Evolutionary conservation across 257 asterid species (phyloP).

Genomic region (Schizonepeta tenuifolia): DNA sequence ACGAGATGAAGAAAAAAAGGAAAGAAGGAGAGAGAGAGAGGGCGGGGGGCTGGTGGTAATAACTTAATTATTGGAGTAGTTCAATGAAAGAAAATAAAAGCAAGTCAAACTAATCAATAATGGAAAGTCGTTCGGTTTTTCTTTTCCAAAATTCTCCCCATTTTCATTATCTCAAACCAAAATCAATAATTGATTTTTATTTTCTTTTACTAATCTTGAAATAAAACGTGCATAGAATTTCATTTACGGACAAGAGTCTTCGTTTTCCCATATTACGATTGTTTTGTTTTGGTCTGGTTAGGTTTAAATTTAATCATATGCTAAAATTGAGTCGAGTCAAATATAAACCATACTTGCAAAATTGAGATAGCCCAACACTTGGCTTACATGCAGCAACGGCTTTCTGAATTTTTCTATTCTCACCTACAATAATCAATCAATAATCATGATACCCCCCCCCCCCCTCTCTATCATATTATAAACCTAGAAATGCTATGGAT

Average conservation of each 20-base stretch:
- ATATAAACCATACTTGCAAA: background rate
- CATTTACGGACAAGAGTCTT: background rate
- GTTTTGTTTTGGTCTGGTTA: slow-evolving; percentile 18
- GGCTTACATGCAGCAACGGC: slow-evolving; percentile 41
- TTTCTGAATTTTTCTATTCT: background rate
- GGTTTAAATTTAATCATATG: slow-evolving; percentile 21
- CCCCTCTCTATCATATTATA: background rate
- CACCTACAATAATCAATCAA: slow-evolving; percentile 5
- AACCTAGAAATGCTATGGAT: slow-evolving; percentile 10
- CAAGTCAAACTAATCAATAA: slow-evolving; percentile 37
- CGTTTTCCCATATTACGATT: background rate
- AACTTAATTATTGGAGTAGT: slow-evolving; percentile 38
- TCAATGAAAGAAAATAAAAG: slow-evolving; percentile 31
- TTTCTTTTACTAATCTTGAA: background rate
- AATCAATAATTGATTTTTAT: too few relatives aligned
- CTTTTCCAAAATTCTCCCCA: background rate
- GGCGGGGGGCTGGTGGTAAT: background rate
- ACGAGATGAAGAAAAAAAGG: slow-evolving; percentile 25
- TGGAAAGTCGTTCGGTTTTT: slow-evolving; percentile 23
- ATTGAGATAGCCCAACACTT: slow-evolving; percentile 34
- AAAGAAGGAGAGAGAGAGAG: background rate
- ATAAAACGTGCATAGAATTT: background rate
- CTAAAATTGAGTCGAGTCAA: slow-evolving; percentile 30
- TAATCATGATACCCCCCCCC: background rate
- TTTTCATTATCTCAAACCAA: background rate